Conservation (phyloP, 805 yeast species). For the Lachancea mirantina region DNA sequence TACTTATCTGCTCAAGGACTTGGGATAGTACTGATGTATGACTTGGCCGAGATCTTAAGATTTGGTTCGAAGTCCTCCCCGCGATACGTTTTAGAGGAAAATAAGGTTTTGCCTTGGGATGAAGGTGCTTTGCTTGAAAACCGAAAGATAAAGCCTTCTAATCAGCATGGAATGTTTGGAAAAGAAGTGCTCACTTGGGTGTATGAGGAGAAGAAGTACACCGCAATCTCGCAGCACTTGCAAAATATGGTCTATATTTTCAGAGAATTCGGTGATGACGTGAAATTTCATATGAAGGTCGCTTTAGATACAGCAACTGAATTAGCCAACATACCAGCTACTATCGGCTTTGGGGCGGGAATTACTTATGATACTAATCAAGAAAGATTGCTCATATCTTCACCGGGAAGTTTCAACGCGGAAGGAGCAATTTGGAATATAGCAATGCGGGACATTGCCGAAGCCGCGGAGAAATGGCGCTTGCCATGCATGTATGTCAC, state of each 20-base stretch:
- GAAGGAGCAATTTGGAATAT: conserved; percentile 43
- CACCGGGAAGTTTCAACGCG: conserved; percentile 34
- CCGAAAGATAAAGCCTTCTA: conserved; percentile 11
- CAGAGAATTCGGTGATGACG: conserved; percentile 11
- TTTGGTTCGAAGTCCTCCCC: conserved; percentile 13
- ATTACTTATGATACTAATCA: conserved; percentile 13
- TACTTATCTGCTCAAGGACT: conserved; percentile 19
- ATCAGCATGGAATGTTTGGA: conserved; percentile 23
- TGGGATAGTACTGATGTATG: conserved; percentile 17
- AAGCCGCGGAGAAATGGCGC: conserved; percentile 15
- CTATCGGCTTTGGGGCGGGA: conserved; percentile 32
- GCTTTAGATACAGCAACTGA: conserved; percentile 10
- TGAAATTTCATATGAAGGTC: conserved; percentile 9
- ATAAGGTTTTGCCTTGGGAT: conserved; percentile 6
- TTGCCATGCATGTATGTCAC: conserved; percentile 10
- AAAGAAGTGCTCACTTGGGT: conserved; percentile 11
- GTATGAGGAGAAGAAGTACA: conserved; percentile 8
- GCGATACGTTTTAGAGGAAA: conserved; percentile 11
- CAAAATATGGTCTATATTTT: conserved; percentile 18
- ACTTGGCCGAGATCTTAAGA: conserved; percentile 3
- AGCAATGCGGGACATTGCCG: conserved; percentile 17
- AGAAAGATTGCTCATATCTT: conserved; percentile 31
- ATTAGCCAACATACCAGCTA: conserved; percentile 15
- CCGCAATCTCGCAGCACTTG: conserved; percentile 21
- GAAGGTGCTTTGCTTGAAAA: conserved; percentile 10